Conservation (phyloP, 2,329 filamentous ascomycete species). For the Colletotrichum truncatum region DNA sequence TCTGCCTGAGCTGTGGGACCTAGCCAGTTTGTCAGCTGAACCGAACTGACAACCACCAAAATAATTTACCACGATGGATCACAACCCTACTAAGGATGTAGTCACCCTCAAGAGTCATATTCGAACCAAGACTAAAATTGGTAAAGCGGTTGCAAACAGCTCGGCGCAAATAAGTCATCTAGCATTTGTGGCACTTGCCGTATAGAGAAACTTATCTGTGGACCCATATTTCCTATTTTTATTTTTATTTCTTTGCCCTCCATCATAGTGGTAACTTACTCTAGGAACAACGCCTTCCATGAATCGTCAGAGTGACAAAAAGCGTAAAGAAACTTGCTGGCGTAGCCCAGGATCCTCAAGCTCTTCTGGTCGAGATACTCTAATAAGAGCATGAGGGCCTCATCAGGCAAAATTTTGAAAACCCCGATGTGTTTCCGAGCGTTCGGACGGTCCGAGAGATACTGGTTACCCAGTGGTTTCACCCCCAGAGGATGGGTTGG, state of each 20-base stretch:
- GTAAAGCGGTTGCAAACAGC: too few species aligned
- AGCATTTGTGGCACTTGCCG: too few species aligned
- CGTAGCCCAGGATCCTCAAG: constrained; percentile 74
- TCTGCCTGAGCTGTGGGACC: constrained; percentile 33
- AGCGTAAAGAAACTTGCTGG: constrained; percentile 88
- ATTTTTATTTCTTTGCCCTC: too few species aligned
- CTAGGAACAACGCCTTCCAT: constrained; percentile 86
- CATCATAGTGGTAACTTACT: too few species aligned
- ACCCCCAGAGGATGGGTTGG: constrained; percentile 84
- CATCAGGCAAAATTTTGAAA: constrained; percentile 79
- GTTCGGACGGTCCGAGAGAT: constrained; percentile 71
- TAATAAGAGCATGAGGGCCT: constrained; percentile 78
- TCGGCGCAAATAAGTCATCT: too few species aligned
- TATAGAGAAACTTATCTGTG: too few species aligned
- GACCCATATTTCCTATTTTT: too few species aligned
- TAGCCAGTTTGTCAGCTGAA: constrained; percentile 18
- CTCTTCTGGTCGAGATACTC: constrained; percentile 75
- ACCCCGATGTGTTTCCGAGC: constrained; percentile 72
- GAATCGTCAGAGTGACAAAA: constrained; percentile 86
- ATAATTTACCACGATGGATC: not conserved
- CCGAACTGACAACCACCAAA: not conserved
- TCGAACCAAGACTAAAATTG: too few species aligned
- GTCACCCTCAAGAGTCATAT: not conserved
- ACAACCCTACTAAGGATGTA: not conserved
- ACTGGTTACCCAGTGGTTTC: constrained; percentile 87